These are phyloP conservation scores for Polygonum maritimum DNA, from an alignment of 148 eudicot genomes.

Conservation along the genomic window DNA sequence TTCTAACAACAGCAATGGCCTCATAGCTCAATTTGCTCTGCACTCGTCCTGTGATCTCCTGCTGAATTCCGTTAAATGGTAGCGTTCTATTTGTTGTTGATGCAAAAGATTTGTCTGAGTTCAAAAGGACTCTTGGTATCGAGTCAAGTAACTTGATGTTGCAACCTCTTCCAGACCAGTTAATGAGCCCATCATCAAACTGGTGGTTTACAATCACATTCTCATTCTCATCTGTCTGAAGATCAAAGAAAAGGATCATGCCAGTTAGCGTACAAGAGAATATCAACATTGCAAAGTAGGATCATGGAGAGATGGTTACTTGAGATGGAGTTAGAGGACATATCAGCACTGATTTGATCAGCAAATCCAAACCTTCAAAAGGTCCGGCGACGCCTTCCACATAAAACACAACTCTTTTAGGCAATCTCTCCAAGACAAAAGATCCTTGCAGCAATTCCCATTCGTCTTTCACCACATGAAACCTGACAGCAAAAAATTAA, in stretches of 20 bases:
- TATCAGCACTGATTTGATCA: constrained; percentile 50
- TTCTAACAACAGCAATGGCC: constrained; percentile 53
- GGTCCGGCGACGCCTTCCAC: constrained; percentile 52
- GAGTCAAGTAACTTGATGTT: constrained; percentile 53
- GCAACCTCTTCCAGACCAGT: constrained; percentile 91
- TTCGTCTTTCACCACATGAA: constrained; percentile 29
- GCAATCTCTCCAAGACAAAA: constrained; percentile 44
- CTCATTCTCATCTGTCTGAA: constrained; percentile 32
- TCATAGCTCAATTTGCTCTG: constrained; percentile 72
- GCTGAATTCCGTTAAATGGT: constrained; percentile 84
- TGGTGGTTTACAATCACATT: constrained; percentile 58
- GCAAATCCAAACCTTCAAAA: constrained; percentile 57
- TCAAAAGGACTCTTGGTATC: constrained; percentile 57
- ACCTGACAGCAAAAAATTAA: constrained; percentile 26
- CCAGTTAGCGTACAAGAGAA: not conserved
- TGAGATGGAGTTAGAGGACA: constrained; percentile 24
- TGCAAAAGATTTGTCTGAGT: constrained; percentile 68
- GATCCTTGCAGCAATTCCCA: constrained; percentile 66
- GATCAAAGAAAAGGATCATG: not conserved
- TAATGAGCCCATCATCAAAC: constrained; percentile 71
- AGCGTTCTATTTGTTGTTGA: constrained; percentile 61
- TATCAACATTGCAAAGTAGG: not conserved
- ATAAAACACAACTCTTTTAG: constrained; percentile 48
- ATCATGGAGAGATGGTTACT: constrained; percentile 14
- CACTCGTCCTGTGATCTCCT: constrained; percentile 63